phyloP scores from a whole-genome alignment of 2,329 filamentous ascomycete species.

The Colletotrichum sp. region DNA sequence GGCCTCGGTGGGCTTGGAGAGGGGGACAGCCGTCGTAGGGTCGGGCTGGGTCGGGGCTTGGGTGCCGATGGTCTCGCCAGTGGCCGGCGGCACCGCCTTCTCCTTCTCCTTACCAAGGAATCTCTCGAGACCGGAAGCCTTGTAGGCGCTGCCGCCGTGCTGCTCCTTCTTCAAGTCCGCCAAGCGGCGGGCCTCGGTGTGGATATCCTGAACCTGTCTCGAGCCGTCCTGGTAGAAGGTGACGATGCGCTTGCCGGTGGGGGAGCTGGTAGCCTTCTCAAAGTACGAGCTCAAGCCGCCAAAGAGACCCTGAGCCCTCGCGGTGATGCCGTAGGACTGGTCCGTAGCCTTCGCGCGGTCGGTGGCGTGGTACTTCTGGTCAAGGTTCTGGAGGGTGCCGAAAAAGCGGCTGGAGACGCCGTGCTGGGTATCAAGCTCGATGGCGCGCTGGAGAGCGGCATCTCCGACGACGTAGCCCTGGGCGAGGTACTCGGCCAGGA shows the following conservation, averaged over 20 bases:
- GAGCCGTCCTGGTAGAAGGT: constrained; percentile 85
- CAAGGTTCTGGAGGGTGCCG: constrained; percentile 75
- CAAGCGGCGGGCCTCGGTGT: constrained; percentile 86
- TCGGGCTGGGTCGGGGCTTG: constrained; percentile 20
- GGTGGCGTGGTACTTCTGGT: constrained; percentile 84
- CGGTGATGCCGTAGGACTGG: constrained; percentile 80
- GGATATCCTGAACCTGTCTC: constrained; percentile 93
- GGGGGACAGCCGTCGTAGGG: constrained; percentile 12
- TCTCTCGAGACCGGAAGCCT: constrained; percentile 62
- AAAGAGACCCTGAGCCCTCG: constrained; percentile 69
- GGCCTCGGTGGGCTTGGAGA: constrained; percentile 22
- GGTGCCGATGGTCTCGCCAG: constrained; percentile 41
- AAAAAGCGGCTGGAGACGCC: constrained; percentile 85
- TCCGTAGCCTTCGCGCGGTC: constrained; percentile 88
- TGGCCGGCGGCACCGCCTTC: constrained; percentile 60
- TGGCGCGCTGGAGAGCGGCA: constrained; percentile 77
- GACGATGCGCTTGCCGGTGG: constrained; percentile 86
- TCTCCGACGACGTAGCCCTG: constrained; percentile 88
- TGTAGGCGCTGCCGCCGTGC: constrained; percentile 63
- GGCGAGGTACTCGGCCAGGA: constrained; percentile 94
- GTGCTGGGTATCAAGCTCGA: constrained; percentile 89
- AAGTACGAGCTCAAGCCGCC: constrained; percentile 85
- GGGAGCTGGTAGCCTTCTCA: constrained; percentile 87
- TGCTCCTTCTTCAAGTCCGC: constrained; percentile 84
- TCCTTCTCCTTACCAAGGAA: constrained; percentile 61